Conservation (phyloP, 805 yeast genomes). For the Barnettozyma californica region DNA sequence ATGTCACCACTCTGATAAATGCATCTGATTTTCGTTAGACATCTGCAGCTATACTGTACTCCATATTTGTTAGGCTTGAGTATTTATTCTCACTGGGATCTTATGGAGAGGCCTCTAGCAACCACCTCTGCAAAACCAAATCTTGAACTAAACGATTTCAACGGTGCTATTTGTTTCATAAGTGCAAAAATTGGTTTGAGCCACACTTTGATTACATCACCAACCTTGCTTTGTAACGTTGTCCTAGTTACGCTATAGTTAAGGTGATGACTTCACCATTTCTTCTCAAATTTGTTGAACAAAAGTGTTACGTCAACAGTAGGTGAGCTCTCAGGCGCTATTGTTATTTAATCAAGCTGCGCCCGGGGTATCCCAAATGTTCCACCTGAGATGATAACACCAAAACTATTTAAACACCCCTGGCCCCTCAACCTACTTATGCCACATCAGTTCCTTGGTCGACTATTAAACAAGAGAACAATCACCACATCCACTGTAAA, state of each 20-base stretch:
- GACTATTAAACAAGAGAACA: background rate
- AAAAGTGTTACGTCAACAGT: constrained; percentile 1
- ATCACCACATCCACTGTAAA: background rate
- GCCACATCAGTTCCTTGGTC: background rate
- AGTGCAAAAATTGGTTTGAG: background rate
- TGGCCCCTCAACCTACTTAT: background rate
- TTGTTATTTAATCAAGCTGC: background rate
- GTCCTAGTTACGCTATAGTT: background rate
- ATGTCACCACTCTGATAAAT: too few species aligned
- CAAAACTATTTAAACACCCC: background rate
- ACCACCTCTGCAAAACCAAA: too few species aligned
- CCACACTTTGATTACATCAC: background rate
- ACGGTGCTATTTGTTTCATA: too few species aligned
- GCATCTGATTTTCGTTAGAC: too few species aligned
- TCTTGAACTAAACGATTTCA: too few species aligned
- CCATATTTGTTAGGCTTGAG: too few species aligned
- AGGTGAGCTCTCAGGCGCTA: background rate
- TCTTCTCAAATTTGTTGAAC: background rate
- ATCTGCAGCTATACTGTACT: too few species aligned
- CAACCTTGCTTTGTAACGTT: background rate
- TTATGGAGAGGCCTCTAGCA: too few species aligned
- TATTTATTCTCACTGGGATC: too few species aligned
- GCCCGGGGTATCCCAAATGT: background rate
- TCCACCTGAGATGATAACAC: background rate
- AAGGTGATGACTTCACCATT: constrained; percentile 1